Percentiles rank a stretch among this genome's conserved stretches.
These are phyloP conservation scores for Hansenula sp. DNA, from an alignment of 1,139 yeast species.

Conservation along the genomic window DNA sequence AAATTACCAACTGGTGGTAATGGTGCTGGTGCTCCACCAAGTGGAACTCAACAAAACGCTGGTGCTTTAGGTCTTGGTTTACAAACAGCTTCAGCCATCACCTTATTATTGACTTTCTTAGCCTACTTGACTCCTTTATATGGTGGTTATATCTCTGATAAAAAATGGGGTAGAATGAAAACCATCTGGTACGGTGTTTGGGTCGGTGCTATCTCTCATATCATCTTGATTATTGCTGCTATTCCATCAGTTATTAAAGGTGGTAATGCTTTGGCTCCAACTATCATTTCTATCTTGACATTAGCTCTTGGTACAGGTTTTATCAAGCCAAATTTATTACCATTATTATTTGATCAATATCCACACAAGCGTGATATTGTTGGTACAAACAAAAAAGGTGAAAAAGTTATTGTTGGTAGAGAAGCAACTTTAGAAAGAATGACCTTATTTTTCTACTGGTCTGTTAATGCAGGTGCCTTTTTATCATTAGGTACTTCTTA, in stretches of 20 bases:
- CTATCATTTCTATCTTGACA: slow-evolving; percentile 50
- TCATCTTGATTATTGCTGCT: slow-evolving; percentile 63
- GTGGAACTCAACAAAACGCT: slow-evolving; percentile 32
- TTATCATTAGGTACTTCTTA: slow-evolving; percentile 73
- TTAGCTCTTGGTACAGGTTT: slow-evolving; percentile 80
- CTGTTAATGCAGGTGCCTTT: slow-evolving; percentile 74
- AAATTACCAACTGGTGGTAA: slow-evolving; percentile 44
- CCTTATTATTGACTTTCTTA: slow-evolving; percentile 76
- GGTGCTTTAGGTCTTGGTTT: slow-evolving; percentile 60
- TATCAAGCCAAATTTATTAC: slow-evolving; percentile 71
- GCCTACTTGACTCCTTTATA: slow-evolving; percentile 73
- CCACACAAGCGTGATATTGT: slow-evolving; percentile 51
- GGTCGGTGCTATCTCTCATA: slow-evolving; percentile 55
- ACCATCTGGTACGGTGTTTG: slow-evolving; percentile 56
- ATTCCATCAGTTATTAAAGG: slow-evolving; percentile 51
- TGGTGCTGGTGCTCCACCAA: slow-evolving; percentile 34
- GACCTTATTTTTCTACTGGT: slow-evolving; percentile 70
- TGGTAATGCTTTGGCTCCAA: slow-evolving; percentile 43
- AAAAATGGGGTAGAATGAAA: slow-evolving; percentile 64
- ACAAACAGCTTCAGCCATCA: slow-evolving; percentile 65
- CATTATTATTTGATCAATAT: slow-evolving; percentile 72
- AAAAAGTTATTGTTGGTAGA: slow-evolving; percentile 65
- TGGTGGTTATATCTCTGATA: slow-evolving; percentile 71
- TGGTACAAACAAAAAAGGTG: slow-evolving; percentile 54
- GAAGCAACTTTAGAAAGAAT: slow-evolving; percentile 66